Evolutionary conservation across 768 basidiomycete genomes (phyloP), one percentile per base, ranked within the genome.

Genomic region (Hebeloma cylindrosporum): DNA sequence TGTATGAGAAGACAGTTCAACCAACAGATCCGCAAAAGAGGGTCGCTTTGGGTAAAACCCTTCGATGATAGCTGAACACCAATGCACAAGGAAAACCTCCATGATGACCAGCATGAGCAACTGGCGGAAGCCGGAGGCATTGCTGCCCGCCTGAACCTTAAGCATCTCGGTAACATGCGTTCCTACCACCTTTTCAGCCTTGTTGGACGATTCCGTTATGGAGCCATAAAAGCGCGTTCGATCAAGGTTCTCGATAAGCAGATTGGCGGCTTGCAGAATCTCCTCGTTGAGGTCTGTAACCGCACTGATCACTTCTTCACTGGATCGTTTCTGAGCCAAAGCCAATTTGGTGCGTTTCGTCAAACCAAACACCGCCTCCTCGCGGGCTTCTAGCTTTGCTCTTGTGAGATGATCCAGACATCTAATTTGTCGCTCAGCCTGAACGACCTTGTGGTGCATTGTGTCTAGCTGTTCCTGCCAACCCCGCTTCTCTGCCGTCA

Each of bases 81-180:
- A 61, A 33, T 52, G 50, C 1, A 54, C 56, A 40, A 61, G 51
- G 34, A 61, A 59, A 7, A 59, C 52, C 32, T 59, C 55, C 32
- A 61, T 40, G 18, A 53, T 48, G 17, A 47, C 52, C 35, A 57
- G 55, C 45, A 57, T 46, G 8, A 61, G 37, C 13, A 59, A 44
- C 13, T 40, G 16, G 21, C 37, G 43, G 38, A 54, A 53, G 7
- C 42, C 33, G 5, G 31, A 21, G 6, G 37, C 35, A 7, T 5
- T 9, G 13, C 47, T 32, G 14, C 16, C 28, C 23, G 50, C 50
- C n/a, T 58, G 51, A n/a, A 40, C 18, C 42, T 54, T 43, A 30
- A 61, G 18, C 47, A 57, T 53, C 10, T 34, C 20, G 11, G 52
- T 50, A 27, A 57, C 38, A 14, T 47, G 45, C 1, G 34, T 36